Base-by-base conservation (phyloP, 306 rosid genomes). In the Purshia tridentata region DNA sequence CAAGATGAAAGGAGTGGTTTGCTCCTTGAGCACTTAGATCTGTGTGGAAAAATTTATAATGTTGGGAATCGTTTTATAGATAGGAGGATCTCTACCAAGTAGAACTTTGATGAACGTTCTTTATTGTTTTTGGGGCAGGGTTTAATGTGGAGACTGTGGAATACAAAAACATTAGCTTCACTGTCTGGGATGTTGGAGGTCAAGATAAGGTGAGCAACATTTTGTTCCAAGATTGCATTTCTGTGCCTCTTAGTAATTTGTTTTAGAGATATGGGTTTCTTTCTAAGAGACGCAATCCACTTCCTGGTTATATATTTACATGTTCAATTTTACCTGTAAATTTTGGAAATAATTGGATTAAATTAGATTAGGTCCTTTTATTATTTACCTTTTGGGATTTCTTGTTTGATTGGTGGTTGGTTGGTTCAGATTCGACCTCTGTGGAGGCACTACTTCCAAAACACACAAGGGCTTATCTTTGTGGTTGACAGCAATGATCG, bases 391-490 rank as follows among this genome's bases (percentile, higher is more conserved):
- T 10, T 40, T 53, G 44, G 65, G 58, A 39, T 20, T 52, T 39
- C 62, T 59, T 52, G 14, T 16, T 60, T 29, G 40, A 20, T 9
- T 52, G 44, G 39, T 22, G 45, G 60, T 40, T 37, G 61, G 37
- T 49, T 35, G 37, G 65, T 76, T 66, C 65, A 83, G 89, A 86
- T 80, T 62, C 85, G 87, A 65, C 89, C 90, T 49, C 72, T 88
- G 67, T 88, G 93, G 90, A 88, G 90, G 71, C 90, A 88, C 78
- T 88, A 88, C 83, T 86, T 88, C 84, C 90, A 86, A 74, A 88
- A 88, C 75, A 86, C 93, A 61, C 93, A 86, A 78, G 93, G 93
- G 23, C 88, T 88, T 73, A 86, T 88, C 71, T 86, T 88, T 80
- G 93, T 88, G 73, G 83, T 88, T 53, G 93, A 88, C 73, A 88